phyloP scores from a whole-genome alignment of 2,329 filamentous ascomycete species.

The Colletotrichum sp. region DNA sequence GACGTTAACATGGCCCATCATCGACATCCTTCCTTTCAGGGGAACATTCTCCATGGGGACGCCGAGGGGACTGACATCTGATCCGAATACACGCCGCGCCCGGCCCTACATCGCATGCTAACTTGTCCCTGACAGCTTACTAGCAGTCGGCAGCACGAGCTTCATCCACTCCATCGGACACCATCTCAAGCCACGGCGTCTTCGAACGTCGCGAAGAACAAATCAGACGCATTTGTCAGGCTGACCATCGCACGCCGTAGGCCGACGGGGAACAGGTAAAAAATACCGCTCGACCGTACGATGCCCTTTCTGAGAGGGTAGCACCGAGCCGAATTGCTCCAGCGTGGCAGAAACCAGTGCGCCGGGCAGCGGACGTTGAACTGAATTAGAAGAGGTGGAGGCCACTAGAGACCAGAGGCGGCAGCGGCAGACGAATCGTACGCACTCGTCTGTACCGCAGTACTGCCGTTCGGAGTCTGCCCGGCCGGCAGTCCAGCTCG shows the following conservation, averaged over 20 bases:
- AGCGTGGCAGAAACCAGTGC: neutral
- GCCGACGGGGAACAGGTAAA: neutral
- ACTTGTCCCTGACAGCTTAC: neutral
- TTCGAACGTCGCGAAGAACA: neutral
- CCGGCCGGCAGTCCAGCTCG: conserved; percentile 12
- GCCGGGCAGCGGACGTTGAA: conserved; percentile 16
- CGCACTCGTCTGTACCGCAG: neutral
- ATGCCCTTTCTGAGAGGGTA: conserved; percentile 10
- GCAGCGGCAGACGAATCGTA: neutral
- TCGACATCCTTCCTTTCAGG: neutral
- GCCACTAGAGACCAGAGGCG: conserved; percentile 5
- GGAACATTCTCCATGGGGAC: neutral
- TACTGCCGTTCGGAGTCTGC: conserved; percentile 14
- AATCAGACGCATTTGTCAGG: neutral
- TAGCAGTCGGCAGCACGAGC: neutral
- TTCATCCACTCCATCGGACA: neutral
- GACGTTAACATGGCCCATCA: neutral
- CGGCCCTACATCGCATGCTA: neutral
- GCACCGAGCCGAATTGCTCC: neutral
- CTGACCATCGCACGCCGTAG: neutral
- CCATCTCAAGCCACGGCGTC: neutral
- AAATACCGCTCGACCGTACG: neutral
- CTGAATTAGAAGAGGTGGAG: conserved; percentile 16
- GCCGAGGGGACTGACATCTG: neutral
- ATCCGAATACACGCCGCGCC: neutral